These are phyloP conservation scores for Hemisphaericaspora xylanilytica DNA, from an alignment of 1,139 yeast genomes.

Conservation along the genomic window DNA sequence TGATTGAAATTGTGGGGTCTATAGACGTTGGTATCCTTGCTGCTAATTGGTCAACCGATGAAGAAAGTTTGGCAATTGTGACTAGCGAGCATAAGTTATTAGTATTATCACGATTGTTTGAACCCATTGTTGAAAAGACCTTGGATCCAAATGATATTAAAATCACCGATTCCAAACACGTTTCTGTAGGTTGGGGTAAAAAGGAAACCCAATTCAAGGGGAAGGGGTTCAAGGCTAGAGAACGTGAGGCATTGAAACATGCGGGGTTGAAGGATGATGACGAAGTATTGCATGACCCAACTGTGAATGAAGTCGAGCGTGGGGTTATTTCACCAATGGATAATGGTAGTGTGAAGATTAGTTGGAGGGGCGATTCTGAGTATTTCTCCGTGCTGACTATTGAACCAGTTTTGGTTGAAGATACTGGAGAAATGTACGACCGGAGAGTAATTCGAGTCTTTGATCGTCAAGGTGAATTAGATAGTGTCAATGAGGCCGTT, in stretches of 20 bases:
- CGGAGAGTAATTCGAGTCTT: constrained; percentile 86
- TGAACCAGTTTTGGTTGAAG: constrained; percentile 49
- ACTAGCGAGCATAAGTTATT: constrained; percentile 62
- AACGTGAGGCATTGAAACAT: constrained; percentile 66
- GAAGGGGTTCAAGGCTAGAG: constrained; percentile 81
- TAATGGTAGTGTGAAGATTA: constrained; percentile 43
- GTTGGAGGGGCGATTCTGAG: constrained; percentile 97
- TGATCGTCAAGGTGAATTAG: constrained; percentile 72
- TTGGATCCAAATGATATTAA: constrained; percentile 62
- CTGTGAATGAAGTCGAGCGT: constrained; percentile 69
- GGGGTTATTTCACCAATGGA: constrained; percentile 65
- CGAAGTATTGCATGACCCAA: constrained; percentile 76
- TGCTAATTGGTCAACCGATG: constrained; percentile 90
- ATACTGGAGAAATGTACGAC: constrained; percentile 37
- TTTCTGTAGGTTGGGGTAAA: constrained; percentile 98
- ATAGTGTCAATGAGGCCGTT: constrained; percentile 87
- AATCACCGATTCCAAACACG: constrained; percentile 69
- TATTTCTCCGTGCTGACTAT: constrained; percentile 68
- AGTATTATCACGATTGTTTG: constrained; percentile 72
- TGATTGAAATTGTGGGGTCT: constrained; percentile 77
- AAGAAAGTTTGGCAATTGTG: constrained; percentile 75
- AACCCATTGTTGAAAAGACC: constrained; percentile 67
- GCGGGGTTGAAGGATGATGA: constrained; percentile 58
- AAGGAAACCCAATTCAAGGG: constrained; percentile 97
- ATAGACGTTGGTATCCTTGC: constrained; percentile 74